These are phyloP conservation scores for Lentinula raphanica DNA, from an alignment of 768 basidiomycete genomes.

Conservation along the genomic window DNA sequence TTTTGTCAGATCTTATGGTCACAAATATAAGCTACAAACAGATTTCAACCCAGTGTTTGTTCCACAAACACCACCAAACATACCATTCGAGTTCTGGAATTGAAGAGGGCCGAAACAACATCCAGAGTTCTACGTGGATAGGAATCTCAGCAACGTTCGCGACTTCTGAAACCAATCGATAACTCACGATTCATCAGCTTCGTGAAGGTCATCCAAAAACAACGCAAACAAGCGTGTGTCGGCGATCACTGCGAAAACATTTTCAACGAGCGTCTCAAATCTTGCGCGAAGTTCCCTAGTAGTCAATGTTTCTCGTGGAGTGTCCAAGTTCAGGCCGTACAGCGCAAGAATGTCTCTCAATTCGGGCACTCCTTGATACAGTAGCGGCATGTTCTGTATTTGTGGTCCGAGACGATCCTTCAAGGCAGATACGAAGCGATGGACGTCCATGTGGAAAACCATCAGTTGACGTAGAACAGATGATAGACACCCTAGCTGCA, in stretches of 20 bases:
- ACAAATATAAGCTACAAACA: conserved; percentile 53
- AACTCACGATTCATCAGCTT: conserved; percentile 62
- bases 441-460: conserved; percentile 66
- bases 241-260: conserved; percentile 62
- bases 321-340: conserved; percentile 47
- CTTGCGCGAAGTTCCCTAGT: conserved; percentile 60
- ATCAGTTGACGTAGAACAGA: conserved; percentile 70
- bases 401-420: conserved; percentile 64
- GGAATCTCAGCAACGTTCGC: neutral
- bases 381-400: conserved; percentile 59
- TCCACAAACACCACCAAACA: conserved; percentile 5
- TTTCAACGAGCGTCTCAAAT: conserved; percentile 67
- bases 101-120: conserved; percentile 57
- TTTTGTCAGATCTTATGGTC: conserved; percentile 53
- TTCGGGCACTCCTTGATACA: conserved; percentile 69
- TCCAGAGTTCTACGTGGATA: conserved; percentile 55
- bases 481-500: conserved; percentile 60
- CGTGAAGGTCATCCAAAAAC: conserved; percentile 71
- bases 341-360: conserved; percentile 55
- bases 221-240: conserved; percentile 67
- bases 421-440: conserved; percentile 57
- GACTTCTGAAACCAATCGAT: conserved; percentile 7
- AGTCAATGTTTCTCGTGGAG: conserved; percentile 49
- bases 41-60: conserved; percentile 5
- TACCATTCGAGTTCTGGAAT: conserved; percentile 64